These are phyloP conservation scores for Chalciporus pseudorubinellus DNA, from an alignment of 768 basidiomycete species.

Conservation along the genomic window DNA sequence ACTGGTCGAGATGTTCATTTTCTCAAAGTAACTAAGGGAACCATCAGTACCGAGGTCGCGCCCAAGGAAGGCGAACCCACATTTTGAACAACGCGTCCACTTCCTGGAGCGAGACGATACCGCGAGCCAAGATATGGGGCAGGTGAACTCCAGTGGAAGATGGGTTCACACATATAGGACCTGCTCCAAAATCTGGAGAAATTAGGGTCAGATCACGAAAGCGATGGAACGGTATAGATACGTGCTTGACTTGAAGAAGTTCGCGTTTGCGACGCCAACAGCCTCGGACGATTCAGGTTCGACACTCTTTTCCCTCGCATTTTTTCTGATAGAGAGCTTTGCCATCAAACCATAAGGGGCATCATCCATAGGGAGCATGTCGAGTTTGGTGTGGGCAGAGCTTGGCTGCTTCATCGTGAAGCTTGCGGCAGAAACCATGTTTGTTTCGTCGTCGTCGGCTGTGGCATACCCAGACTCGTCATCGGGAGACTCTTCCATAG, in stretches of 20 bases:
- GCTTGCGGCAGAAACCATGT: constrained; percentile 30
- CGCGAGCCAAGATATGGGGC: constrained; percentile 64
- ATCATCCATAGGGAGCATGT: constrained; percentile 57
- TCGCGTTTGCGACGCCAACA: constrained; percentile 62
- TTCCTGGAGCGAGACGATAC: constrained; percentile 60
- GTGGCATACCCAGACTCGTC: constrained; percentile 34
- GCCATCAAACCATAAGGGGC: constrained; percentile 78
- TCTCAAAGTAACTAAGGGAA: constrained; percentile 62
- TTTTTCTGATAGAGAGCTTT: constrained; percentile 52
- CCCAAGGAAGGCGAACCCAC: constrained; percentile 35
- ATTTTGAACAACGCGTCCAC: constrained; percentile 73
- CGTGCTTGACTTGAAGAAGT: constrained; percentile 69
- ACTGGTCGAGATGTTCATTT: constrained; percentile 77
- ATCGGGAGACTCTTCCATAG: constrained; percentile 33
- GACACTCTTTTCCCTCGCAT: constrained; percentile 39
- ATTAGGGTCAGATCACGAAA: background rate
- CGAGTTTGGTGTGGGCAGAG: constrained; percentile 42
- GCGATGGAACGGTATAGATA: constrained; percentile 3
- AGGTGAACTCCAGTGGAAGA: constrained; percentile 45
- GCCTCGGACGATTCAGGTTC: constrained; percentile 46
- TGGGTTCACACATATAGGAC: constrained; percentile 39
- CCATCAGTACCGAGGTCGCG: background rate
- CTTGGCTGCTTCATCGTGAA: constrained; percentile 39
- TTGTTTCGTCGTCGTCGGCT: constrained; percentile 22
- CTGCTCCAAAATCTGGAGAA: constrained; percentile 39